phyloP scores from a whole-genome alignment of 225 moss, liverwort and hornwort species.

The Pseudoscleropodium purum region DNA sequence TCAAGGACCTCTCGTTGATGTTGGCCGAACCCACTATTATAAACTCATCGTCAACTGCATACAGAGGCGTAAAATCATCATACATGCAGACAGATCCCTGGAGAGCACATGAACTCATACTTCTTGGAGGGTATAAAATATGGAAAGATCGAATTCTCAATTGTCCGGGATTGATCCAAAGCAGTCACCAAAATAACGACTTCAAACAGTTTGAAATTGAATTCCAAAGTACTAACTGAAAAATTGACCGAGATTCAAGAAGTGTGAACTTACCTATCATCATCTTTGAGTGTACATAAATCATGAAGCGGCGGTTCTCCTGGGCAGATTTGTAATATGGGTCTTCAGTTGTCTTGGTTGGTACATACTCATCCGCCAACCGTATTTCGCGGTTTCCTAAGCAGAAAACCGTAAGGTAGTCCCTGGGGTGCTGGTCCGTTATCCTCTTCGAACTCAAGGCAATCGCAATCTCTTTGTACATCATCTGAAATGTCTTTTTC shows the following conservation, averaged over 20 bases:
- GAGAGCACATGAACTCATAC: background rate
- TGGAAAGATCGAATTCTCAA: background rate
- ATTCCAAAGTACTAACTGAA: background rate
- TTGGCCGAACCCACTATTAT: slow-evolving; percentile 89
- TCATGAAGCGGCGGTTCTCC: slow-evolving; percentile 75
- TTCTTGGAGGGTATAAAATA: background rate
- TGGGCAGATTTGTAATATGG: slow-evolving; percentile 60
- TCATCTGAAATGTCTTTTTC: slow-evolving; percentile 71
- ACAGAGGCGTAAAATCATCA: background rate
- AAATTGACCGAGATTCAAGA: background rate
- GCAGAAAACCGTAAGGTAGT: slow-evolving; percentile 83
- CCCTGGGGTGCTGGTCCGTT: slow-evolving; percentile 52
- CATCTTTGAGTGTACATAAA: slow-evolving; percentile 92
- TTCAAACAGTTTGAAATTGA: background rate
- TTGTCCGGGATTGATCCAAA: background rate
- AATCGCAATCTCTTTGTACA: slow-evolving; percentile 68
- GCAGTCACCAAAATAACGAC: background rate
- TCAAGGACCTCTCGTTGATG: slow-evolving; percentile 90
- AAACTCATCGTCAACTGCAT: slow-evolving; percentile 88
- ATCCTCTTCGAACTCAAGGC: slow-evolving; percentile 45
- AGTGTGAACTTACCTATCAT: slow-evolving; percentile 60
- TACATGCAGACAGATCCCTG: background rate
- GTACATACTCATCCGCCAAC: slow-evolving; percentile 33
- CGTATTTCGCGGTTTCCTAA: slow-evolving; percentile 66
- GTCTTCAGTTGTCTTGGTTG: slow-evolving; percentile 19